Evolutionary conservation across 441 rosid genomes (phyloP).

Genomic region (Corymbia citriodora): DNA sequence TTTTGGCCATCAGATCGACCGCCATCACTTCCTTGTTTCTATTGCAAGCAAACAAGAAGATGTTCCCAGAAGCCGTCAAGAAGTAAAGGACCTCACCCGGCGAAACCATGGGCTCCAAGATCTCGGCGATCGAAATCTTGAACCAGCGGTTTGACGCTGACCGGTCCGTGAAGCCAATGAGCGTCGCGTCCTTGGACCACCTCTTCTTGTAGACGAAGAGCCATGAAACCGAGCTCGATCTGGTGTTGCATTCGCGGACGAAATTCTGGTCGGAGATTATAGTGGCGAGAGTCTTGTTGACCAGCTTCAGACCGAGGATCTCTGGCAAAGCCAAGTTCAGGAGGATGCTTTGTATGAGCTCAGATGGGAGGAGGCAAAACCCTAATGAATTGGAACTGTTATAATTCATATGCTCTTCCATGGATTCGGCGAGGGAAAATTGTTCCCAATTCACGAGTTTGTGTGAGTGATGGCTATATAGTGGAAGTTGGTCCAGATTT

Average conservation of each 20-base stretch:
- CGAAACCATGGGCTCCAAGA: slow-evolving; percentile 25
- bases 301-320: slow-evolving; percentile 44
- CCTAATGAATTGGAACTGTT: slow-evolving; percentile 17
- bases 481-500: neutral
- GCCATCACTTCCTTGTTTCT: slow-evolving; percentile 42
- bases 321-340: slow-evolving; percentile 54
- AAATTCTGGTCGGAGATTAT: slow-evolving; percentile 50
- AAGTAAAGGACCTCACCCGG: slow-evolving; percentile 52
- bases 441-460: neutral
- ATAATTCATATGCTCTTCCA: neutral
- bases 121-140: slow-evolving; percentile 37
- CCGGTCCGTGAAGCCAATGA: slow-evolving; percentile 43
- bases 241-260: slow-evolving; percentile 35
- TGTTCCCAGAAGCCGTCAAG: slow-evolving; percentile 44
- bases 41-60: slow-evolving; percentile 57
- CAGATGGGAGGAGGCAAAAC: slow-evolving; percentile 76
- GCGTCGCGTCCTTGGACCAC: slow-evolving; percentile 52
- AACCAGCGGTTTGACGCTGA: slow-evolving; percentile 51
- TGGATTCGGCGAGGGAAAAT: neutral
- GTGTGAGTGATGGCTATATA: neutral
- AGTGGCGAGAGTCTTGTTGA: slow-evolving; percentile 33
- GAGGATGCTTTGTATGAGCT: slow-evolving; percentile 59
- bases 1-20: slow-evolving; percentile 36
- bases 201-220: slow-evolving; percentile 61
- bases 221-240: slow-evolving; percentile 49